These are phyloP conservation scores for Trichoderma sp. DNA, from an alignment of 2,329 filamentous ascomycete genomes.

Conservation along the genomic window DNA sequence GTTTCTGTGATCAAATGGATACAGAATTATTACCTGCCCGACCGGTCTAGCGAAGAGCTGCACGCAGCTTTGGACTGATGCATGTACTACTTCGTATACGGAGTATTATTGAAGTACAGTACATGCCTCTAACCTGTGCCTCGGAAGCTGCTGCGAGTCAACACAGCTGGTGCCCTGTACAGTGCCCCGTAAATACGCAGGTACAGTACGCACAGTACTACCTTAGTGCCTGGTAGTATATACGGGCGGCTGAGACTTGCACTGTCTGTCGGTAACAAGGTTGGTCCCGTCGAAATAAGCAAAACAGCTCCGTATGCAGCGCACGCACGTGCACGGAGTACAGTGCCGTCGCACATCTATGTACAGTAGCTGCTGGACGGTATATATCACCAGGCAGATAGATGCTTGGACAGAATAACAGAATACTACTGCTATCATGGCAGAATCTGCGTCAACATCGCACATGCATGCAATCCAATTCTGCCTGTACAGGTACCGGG, in stretches of 20 bases:
- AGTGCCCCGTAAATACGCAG: background rate
- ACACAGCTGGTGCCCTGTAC: background rate
- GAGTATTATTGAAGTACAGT: background rate
- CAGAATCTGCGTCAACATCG: too few relatives aligned
- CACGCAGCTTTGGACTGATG: background rate
- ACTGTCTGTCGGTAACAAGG: background rate
- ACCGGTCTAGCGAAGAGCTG: conserved; percentile 7
- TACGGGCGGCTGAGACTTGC: background rate
- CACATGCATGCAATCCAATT: background rate
- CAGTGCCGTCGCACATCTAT: too few relatives aligned
- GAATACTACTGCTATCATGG: too few relatives aligned
- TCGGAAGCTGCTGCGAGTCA: conserved; percentile 9
- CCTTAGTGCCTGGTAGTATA: too few relatives aligned
- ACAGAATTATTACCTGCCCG: conserved; percentile 18
- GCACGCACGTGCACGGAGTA: background rate
- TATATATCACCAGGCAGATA: too few relatives aligned
- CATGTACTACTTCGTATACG: too few relatives aligned
- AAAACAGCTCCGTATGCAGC: background rate
- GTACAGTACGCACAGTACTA: background rate
- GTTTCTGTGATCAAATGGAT: conserved; percentile 2
- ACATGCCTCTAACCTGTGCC: too few relatives aligned
- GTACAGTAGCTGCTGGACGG: too few relatives aligned
- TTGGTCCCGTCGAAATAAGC: background rate
- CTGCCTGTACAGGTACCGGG: background rate
- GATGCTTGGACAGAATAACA: too few relatives aligned